Percentiles rank a stretch among this genome's conserved stretches.
These are phyloP conservation scores for Pseudogymnoascus pannorum DNA, from an alignment of 2,329 filamentous ascomycete species.

Conservation along the genomic window DNA sequence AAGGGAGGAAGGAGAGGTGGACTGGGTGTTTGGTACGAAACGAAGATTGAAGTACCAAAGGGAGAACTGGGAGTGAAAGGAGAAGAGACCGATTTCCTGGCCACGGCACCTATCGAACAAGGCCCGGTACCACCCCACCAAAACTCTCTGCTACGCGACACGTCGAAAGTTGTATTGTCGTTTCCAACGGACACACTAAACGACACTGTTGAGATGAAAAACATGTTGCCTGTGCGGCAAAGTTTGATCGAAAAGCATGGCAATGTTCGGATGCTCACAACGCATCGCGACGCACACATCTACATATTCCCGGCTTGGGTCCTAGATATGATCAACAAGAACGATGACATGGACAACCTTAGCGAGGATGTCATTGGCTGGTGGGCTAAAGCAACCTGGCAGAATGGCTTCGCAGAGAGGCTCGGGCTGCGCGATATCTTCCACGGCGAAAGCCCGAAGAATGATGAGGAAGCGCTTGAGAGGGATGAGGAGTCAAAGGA, in stretches of 20 bases:
- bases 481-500: constrained; percentile 24
- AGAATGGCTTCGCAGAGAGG: constrained; percentile 71
- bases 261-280: constrained; percentile 70
- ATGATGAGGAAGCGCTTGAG: constrained; percentile 29
- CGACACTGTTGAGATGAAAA: constrained; percentile 70
- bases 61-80: constrained; percentile 70
- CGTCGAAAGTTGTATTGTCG: constrained; percentile 76
- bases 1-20: constrained; percentile 63
- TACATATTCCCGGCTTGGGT: constrained; percentile 94
- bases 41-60: constrained; percentile 42
- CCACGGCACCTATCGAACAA: constrained; percentile 59
- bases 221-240: constrained; percentile 66
- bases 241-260: constrained; percentile 68
- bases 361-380: constrained; percentile 88
- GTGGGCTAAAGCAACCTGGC: constrained; percentile 95
- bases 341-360: constrained; percentile 78
- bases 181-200: constrained; percentile 86
- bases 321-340: constrained; percentile 70
- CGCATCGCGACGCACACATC: constrained; percentile 83
- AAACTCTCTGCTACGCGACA: constrained; percentile 56
- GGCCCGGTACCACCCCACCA: constrained; percentile 51
- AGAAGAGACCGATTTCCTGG: constrained; percentile 89
- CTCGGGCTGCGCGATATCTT: constrained; percentile 64
- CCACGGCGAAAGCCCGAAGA: constrained; percentile 35
- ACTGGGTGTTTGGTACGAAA: constrained; percentile 85